These are phyloP conservation scores for Penicillium odoratum DNA, from an alignment of 495 filamentous ascomycete genomes.

Conservation along the genomic window DNA sequence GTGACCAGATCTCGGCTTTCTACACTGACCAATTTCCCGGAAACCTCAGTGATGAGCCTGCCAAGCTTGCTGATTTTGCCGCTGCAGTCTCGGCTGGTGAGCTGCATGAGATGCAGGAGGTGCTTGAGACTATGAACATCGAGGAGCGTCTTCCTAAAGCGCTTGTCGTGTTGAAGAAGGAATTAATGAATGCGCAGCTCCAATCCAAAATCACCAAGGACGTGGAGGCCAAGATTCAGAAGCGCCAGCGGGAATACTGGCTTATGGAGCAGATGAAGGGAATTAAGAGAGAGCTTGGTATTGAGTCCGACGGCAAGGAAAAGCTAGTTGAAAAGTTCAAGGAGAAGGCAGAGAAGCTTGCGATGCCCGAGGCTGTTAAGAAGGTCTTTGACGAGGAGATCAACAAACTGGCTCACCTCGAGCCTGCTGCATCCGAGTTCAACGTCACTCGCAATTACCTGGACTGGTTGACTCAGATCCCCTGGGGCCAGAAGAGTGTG, in stretches of 20 bases:
- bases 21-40: slow-evolving; percentile 92
- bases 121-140: slow-evolving; percentile 84
- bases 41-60: slow-evolving; percentile 92
- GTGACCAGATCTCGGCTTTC: slow-evolving; percentile 96
- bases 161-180: slow-evolving; percentile 90
- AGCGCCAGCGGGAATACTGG: slow-evolving; percentile 98
- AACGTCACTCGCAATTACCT: slow-evolving; percentile 99
- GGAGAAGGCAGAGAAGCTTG: slow-evolving; percentile 89
- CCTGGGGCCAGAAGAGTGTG: slow-evolving; percentile 93
- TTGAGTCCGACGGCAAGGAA: slow-evolving; percentile 97
- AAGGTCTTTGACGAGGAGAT: slow-evolving; percentile 98
- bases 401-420: slow-evolving; percentile 92
- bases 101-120: slow-evolving; percentile 87
- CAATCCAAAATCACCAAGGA: slow-evolving; percentile 98
- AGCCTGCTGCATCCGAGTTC: slow-evolving; percentile 94
- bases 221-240: slow-evolving; percentile 96
- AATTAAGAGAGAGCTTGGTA: slow-evolving; percentile 92
- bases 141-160: slow-evolving; percentile 89
- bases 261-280: slow-evolving; percentile 99
- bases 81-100: slow-evolving; percentile 92
- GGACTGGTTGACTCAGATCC: slow-evolving; percentile 97
- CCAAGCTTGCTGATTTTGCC: slow-evolving; percentile 94
- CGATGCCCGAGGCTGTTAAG: slow-evolving; percentile 94
- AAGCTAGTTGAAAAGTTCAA: slow-evolving; percentile 97
- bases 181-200: slow-evolving; percentile 95